These are phyloP conservation scores for Candida silvicultrix DNA, from an alignment of 805 yeast species.

Conservation along the genomic window DNA sequence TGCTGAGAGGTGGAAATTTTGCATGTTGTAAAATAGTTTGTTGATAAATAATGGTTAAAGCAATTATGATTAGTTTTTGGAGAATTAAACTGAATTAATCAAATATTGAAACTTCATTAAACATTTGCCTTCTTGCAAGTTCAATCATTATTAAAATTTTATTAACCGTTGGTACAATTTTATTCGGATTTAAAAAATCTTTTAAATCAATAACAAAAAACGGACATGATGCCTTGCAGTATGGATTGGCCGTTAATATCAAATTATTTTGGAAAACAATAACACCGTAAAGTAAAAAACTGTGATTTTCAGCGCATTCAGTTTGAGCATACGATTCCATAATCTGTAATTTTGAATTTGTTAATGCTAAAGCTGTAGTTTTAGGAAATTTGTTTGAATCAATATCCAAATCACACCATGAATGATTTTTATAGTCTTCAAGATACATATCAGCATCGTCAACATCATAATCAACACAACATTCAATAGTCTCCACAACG, in stretches of 20 bases:
- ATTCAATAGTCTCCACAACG: neutral
- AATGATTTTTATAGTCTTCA: neutral
- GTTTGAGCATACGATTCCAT: neutral
- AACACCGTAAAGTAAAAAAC: neutral
- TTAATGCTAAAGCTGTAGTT: neutral
- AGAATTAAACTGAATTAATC: neutral
- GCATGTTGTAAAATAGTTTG: too few relatives aligned
- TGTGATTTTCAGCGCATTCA: neutral
- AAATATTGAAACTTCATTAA: neutral
- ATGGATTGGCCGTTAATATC: neutral
- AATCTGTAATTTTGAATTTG: neutral
- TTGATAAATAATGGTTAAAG: too few relatives aligned
- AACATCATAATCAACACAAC: neutral
- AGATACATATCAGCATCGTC: neutral
- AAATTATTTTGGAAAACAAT: neutral
- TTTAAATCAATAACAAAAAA: neutral
- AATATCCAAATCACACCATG: neutral
- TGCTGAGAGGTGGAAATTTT: too few relatives aligned
- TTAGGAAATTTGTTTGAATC: neutral
- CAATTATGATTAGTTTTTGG: too few relatives aligned
- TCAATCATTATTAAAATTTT: conserved; percentile 1
- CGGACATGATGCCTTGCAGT: neutral
- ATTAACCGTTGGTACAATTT: neutral
- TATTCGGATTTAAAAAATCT: neutral
- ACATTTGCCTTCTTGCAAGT: conserved; percentile 1